Conservation (phyloP, 2,329 filamentous ascomycete genomes). For the Albophoma yamanashiensis region DNA sequence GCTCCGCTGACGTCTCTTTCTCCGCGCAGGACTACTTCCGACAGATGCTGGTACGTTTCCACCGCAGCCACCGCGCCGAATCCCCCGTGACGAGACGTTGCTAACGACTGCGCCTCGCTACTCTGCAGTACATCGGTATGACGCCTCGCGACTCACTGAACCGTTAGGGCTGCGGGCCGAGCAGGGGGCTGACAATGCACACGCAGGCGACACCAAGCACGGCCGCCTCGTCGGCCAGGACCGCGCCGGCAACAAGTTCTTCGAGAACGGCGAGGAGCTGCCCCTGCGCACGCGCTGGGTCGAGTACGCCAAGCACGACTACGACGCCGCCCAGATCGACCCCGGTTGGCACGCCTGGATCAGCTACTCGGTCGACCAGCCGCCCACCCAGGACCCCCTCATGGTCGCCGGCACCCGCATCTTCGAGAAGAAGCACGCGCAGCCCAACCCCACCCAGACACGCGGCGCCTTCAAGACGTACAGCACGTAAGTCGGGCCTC, state of each 20-base stretch:
- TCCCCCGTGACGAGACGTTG: constrained; percentile 8
- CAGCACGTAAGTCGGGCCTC: constrained; percentile 64
- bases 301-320: constrained; percentile 85
- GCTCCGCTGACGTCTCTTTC: constrained; percentile 2
- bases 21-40: constrained; percentile 67
- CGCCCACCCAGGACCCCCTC: constrained; percentile 67
- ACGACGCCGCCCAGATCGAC: constrained; percentile 75
- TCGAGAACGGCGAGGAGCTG: constrained; percentile 89
- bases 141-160: not conserved
- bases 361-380: constrained; percentile 81
- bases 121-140: constrained; percentile 45
- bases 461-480: constrained; percentile 85
- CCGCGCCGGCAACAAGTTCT: constrained; percentile 95
- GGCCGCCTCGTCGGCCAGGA: constrained; percentile 78
- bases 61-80: constrained; percentile 3
- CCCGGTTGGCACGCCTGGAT: constrained; percentile 99
- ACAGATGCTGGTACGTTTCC: constrained; percentile 78
- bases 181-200: not conserved
- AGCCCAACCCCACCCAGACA: constrained; percentile 64
- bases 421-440: constrained; percentile 66
- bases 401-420: constrained; percentile 54
- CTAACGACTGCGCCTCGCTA: constrained; percentile 6
- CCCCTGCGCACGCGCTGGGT: constrained; percentile 96
- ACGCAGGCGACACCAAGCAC: constrained; percentile 85
- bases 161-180: not conserved